Evolutionary conservation across 2,329 filamentous ascomycete genomes (phyloP).

Genomic region (Talaromyces sp.): DNA sequence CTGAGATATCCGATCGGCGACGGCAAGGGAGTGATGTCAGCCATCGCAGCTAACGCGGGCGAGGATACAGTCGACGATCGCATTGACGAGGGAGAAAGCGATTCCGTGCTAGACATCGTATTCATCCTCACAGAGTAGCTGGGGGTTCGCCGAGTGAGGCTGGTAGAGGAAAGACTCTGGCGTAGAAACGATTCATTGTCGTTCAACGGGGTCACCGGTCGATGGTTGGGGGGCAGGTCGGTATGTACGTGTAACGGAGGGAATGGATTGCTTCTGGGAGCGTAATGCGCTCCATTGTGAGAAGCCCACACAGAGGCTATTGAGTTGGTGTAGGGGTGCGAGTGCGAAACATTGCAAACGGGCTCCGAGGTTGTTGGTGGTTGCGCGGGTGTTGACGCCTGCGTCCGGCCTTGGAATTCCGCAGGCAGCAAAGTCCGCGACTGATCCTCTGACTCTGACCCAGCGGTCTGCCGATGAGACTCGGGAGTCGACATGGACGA

Average conservation of each 20-base stretch:
- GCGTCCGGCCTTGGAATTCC: conserved; percentile 16
- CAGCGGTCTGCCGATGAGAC: conserved; percentile 17
- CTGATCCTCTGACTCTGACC: conserved; percentile 19
- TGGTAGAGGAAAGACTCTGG: conserved; percentile 44
- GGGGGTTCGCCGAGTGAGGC: conserved; percentile 45
- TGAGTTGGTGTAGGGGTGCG: not conserved
- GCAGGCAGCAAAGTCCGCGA: conserved; percentile 10
- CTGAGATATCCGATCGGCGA: conserved; percentile 63
- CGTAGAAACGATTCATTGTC: conserved; percentile 38
- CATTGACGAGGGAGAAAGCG: conserved; percentile 59
- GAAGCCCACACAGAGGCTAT: conserved; percentile 13
- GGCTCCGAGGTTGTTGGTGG: conserved; percentile 11
- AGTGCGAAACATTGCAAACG: conserved; percentile 20
- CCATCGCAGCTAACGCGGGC: conserved; percentile 71
- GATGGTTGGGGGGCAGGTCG: conserved; percentile 27
- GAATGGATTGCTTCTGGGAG: conserved; percentile 18
- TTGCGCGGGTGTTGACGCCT: conserved; percentile 7
- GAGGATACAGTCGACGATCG: conserved; percentile 64
- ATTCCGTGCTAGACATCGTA: conserved; percentile 42
- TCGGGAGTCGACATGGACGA: conserved; percentile 18
- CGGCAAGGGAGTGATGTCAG: conserved; percentile 74
- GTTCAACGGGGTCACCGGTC: conserved; percentile 31
- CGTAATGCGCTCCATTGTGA: conserved; percentile 16
- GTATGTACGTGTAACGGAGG: conserved; percentile 40
- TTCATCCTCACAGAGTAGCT: conserved; percentile 43